Evolutionary conservation across 2,329 filamentous ascomycete genomes (phyloP).

Genomic region (Periconia sp.): DNA sequence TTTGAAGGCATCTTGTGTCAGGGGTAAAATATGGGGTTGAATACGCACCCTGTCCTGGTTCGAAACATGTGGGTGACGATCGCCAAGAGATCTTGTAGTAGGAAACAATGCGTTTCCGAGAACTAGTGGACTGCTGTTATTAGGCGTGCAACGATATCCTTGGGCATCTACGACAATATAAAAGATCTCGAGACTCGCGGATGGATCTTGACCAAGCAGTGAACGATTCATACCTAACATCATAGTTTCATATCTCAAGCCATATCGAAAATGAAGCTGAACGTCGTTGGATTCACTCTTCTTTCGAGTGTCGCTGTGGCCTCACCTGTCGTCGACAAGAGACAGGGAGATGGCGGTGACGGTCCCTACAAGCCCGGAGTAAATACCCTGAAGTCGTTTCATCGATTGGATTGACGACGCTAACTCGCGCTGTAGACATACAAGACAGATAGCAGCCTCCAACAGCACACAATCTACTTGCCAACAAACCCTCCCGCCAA

Average conservation of each 20-base stretch:
- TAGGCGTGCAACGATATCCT: neutral
- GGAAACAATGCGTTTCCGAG: neutral
- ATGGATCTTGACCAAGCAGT: neutral
- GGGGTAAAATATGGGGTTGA: neutral
- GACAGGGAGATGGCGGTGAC: neutral
- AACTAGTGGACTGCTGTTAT: neutral
- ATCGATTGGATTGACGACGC: neutral
- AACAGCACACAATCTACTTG: conserved; percentile 19
- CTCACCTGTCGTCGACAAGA: neutral
- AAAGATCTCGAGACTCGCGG: neutral
- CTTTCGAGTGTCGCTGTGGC: neutral
- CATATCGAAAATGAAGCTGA: neutral
- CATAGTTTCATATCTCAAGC: neutral
- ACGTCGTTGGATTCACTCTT: neutral
- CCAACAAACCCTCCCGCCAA: conserved; percentile 5
- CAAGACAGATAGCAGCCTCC: conserved; percentile 11
- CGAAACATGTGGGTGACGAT: neutral
- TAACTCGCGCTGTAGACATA: conserved; percentile 2
- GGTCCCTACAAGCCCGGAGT: neutral
- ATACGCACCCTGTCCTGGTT: neutral
- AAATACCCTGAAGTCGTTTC: neutral
- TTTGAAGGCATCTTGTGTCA: neutral
- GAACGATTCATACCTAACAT: too few species aligned
- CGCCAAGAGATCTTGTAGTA: neutral
- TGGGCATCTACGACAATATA: neutral